Evolutionary conservation across 2,329 filamentous ascomycete genomes (phyloP), one percentile per base, ranked within the genome.

Genomic region (Diplodia sapinea): DNA sequence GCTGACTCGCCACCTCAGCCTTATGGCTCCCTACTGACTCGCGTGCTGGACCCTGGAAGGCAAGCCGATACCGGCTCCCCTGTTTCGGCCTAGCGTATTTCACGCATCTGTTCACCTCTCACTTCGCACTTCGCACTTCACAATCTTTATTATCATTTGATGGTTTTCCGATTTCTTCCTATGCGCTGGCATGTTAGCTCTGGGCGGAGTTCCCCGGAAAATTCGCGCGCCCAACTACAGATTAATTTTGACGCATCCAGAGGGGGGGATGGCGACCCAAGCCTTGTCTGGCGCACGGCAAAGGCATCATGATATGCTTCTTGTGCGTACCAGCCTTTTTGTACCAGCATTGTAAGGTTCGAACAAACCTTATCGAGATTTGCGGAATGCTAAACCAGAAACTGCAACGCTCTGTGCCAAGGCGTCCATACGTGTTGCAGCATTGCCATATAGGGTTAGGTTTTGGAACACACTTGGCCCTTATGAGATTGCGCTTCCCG

Each of bases 31-130:
- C 9, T 4, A 12, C 20, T 51, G 31, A 63, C 59, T 63, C 59
- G 47, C 33, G 31, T 12, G 15, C 11, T 61, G 57, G 57, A 50
- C 57, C 57, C 57, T 61, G 57, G 23, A 33, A 11, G 26, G 57
- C 40, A 49, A 31, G 11, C 59, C 59, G 59, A 63, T 63, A 38
- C 15, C 59, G 59, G 43, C 29, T 38, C 7, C 33, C 20, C 40
- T 9, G 2, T 50, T 62, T n/a, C 1, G 57, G 55, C 11, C 15
- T 59, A 62, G 40, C 43, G 8, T 40, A 36, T 26, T 31, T 31
- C 50, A 31, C 23, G 13, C 3, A 12, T 20, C 23, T 3, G 23
- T 26, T 26, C 23, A 26, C 23, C 52, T 36, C 13, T 31, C 4
- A 2, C 26, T 33, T 29, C 20, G 13, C 29, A n/a, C 4, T 33